These are phyloP conservation scores for Fusarium fracticaudum DNA, from an alignment of 2,329 filamentous ascomycete genomes.

Conservation along the genomic window DNA sequence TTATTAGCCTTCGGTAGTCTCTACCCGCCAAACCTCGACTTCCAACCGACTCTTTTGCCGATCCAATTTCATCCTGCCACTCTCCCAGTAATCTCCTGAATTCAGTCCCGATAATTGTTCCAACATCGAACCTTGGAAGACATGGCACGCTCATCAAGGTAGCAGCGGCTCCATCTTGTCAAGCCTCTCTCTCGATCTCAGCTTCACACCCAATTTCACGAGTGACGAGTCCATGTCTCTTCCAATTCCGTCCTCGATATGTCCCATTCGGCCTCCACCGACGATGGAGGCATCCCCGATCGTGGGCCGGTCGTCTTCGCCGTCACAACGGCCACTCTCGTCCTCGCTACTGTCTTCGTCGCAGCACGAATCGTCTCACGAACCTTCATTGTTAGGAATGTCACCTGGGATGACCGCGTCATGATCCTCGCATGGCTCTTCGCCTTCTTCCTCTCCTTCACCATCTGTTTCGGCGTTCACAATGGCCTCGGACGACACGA, in stretches of 20 bases:
- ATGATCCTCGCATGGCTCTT: conserved; percentile 83
- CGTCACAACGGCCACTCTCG: conserved; percentile 75
- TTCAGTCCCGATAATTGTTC: not conserved
- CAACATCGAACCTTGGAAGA: conserved; percentile 15
- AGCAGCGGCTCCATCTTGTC: conserved; percentile 26
- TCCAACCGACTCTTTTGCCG: not conserved
- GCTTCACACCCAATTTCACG: conserved; percentile 23
- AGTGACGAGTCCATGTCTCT: conserved; percentile 38
- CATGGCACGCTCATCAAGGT: conserved; percentile 34
- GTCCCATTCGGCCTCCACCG: conserved; percentile 40
- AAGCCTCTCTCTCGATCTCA: conserved; percentile 16
- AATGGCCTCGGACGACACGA: conserved; percentile 77
- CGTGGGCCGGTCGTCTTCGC: conserved; percentile 71
- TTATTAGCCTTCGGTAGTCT: not conserved
- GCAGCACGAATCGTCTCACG: conserved; percentile 77
- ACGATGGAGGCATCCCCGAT: conserved; percentile 52
- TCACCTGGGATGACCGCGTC: conserved; percentile 82
- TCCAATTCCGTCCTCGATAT: conserved; percentile 35
- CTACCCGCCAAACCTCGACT: not conserved
- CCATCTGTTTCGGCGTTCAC: conserved; percentile 70
- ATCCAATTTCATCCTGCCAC: not conserved
- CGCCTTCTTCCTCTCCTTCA: conserved; percentile 72
- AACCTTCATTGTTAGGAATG: conserved; percentile 74
- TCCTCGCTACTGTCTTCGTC: conserved; percentile 79
- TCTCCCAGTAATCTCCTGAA: not conserved